Evolutionary conservation across 495 filamentous ascomycete genomes (phyloP), one percentile per base, ranked within the genome.

Genomic region (Daldinia grandis): DNA sequence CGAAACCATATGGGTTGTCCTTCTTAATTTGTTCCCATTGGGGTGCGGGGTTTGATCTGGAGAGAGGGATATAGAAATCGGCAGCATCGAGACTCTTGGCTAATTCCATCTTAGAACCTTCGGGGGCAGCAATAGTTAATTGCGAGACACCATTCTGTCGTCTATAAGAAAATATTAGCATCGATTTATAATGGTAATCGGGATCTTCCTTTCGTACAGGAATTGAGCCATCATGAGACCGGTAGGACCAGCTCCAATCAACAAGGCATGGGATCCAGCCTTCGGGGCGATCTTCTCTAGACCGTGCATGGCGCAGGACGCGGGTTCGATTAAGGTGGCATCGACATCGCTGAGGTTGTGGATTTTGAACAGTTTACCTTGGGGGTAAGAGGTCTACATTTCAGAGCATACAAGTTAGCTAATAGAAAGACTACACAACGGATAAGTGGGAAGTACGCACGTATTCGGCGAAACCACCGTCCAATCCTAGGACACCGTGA

Each of bases 401-500:
- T 27, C 4, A 33, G 15, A 8, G 33, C 4, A 1, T 37, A 50
- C 7, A 1, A 58, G 58, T 73, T 33, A 68, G 66, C 33, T 19
- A 44, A 31, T 9, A 25, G n/a, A 50, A 37, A 49, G 38, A 55
- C 24, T 25, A 35, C 12, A 35, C 3, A 25, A 5, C 21, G 0
- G 4, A 50, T 28, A 35, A 31, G 75, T 78, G 67, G 82, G 84
- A 15, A 80, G 78, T 55, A 84, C 87, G 30, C 42, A 76, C 74
- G 82, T 90, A 92, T 74, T 91, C 89, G 47, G 89, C 90, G 68
- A 92, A 91, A 19, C 90, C 89, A 55, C 90, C 90, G 53, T 89
- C 85, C 79, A 90, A 79, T 63, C 82, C 84, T 30, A 72, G 55
- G 49, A 90, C 88, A 57, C 89, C 89, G 64, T 91, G 87, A 33